A percentile compares a stretch with the other conserved stretches of the same genome.
Conservation (phyloP, 1,284 basidiomycete genomes). For the Leucocoprinus gongylophorus region DNA sequence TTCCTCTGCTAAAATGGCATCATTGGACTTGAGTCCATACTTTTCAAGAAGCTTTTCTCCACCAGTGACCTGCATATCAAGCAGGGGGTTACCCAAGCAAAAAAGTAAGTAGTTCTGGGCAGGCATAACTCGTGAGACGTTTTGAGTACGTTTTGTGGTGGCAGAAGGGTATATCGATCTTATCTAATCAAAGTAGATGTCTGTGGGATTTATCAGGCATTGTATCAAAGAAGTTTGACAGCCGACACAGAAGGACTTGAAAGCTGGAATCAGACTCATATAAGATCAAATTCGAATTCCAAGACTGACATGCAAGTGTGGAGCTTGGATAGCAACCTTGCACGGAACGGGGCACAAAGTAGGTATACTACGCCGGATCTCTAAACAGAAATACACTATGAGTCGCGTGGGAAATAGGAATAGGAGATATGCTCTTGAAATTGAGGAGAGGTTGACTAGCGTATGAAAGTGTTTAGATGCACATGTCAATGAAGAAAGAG, state of each 20-base stretch:
- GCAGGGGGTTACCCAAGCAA: slow-evolving; percentile 84
- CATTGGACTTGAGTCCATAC: slow-evolving; percentile 91
- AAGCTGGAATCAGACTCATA: background rate
- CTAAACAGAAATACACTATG: slow-evolving; percentile 8
- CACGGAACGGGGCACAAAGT: background rate
- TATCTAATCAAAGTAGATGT: slow-evolving; percentile 3
- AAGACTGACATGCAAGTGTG: background rate
- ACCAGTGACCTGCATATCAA: slow-evolving; percentile 83
- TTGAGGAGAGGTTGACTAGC: background rate
- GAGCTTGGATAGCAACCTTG: background rate
- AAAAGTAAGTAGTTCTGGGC: slow-evolving; percentile 49
- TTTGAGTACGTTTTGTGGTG: background rate
- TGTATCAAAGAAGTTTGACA: background rate
- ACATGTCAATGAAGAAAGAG: background rate
- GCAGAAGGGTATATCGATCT: slow-evolving; percentile 11
- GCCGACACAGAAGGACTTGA: background rate
- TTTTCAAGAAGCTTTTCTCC: slow-evolving; percentile 85
- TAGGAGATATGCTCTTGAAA: slow-evolving; percentile 9
- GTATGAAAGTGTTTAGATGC: background rate
- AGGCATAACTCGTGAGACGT: slow-evolving; percentile 23
- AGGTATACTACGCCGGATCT: slow-evolving; percentile 1
- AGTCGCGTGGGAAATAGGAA: slow-evolving; percentile 5
- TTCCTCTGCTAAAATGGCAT: slow-evolving; percentile 91
- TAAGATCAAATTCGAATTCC: slow-evolving; percentile 1
- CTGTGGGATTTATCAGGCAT: background rate